Evolutionary conservation across 805 yeast genomes (phyloP).

Genomic region (Nakazawaea ambrosiae): DNA sequence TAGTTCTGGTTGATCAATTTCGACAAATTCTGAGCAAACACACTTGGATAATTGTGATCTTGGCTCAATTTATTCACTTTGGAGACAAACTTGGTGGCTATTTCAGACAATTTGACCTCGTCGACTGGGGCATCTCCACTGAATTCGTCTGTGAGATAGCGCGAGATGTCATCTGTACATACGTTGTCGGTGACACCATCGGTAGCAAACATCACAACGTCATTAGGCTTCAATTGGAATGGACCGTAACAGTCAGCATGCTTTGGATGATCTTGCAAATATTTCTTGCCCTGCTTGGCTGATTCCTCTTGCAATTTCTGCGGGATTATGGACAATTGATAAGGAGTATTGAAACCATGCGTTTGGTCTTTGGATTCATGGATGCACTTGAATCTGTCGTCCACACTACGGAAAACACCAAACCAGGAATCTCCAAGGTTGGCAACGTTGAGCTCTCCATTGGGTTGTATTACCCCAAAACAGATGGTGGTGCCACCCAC

Average conservation of each 20-base stretch:
- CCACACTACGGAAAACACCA: slow-evolving; percentile 62
- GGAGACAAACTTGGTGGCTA: slow-evolving; percentile 51
- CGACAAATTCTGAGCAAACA: slow-evolving; percentile 75
- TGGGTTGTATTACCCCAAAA: slow-evolving; percentile 49
- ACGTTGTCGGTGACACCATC: slow-evolving; percentile 93
- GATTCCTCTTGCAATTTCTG: slow-evolving; percentile 46
- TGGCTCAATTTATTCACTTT: slow-evolving; percentile 64
- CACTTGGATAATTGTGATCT: slow-evolving; percentile 72
- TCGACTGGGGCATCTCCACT: slow-evolving; percentile 12
- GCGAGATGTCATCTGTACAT: slow-evolving; percentile 61
- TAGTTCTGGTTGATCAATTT: slow-evolving; percentile 60
- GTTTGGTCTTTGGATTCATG: slow-evolving; percentile 71
- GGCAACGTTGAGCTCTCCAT: slow-evolving; percentile 24
- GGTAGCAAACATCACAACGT: slow-evolving; percentile 78
- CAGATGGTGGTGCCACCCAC: slow-evolving; percentile 96
- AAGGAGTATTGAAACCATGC: slow-evolving; percentile 88
- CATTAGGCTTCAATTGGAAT: slow-evolving; percentile 63
- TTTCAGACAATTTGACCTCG: slow-evolving; percentile 12
- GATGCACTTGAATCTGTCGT: slow-evolving; percentile 34
- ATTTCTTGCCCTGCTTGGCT: slow-evolving; percentile 46
- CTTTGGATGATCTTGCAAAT: slow-evolving; percentile 63
- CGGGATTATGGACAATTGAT: slow-evolving; percentile 83
- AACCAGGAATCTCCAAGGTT: slow-evolving; percentile 96
- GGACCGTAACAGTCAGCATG: slow-evolving; percentile 55
- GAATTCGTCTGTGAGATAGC: slow-evolving; percentile 53